A percentile compares a stretch with the other conserved stretches of the same genome.
Conservation (phyloP, 495 filamentous ascomycete genomes). For the Tuber microsphaerosporum region DNA sequence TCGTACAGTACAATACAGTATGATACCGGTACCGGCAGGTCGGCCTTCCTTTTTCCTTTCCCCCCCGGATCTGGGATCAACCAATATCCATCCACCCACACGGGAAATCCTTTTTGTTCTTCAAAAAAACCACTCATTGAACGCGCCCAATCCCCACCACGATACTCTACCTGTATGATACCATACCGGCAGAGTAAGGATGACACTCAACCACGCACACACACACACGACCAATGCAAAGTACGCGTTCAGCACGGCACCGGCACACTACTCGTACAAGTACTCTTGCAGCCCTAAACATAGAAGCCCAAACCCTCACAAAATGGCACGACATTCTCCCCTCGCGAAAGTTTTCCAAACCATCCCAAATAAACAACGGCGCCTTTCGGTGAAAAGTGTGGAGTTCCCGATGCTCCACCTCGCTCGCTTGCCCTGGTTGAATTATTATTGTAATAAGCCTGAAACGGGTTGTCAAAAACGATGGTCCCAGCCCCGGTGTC, state of each 20-base stretch:
- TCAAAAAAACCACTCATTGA: not conserved
- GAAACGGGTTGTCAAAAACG: not conserved
- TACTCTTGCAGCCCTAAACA: too few species aligned
- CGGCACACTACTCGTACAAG: too few species aligned
- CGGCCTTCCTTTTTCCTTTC: not conserved
- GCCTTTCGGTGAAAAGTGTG: not conserved
- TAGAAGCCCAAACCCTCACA: not conserved
- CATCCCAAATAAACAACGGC: not conserved
- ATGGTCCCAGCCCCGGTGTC: not conserved
- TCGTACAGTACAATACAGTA: too few species aligned
- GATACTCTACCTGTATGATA: too few species aligned
- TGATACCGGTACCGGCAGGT: not conserved
- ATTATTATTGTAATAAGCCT: not conserved
- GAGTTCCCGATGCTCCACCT: not conserved
- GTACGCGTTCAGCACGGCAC: too few species aligned
- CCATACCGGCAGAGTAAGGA: too few species aligned
- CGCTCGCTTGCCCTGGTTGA: not conserved
- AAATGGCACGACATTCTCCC: not conserved
- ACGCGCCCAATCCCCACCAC: not conserved
- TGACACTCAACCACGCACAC: too few species aligned
- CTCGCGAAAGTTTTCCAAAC: not conserved
- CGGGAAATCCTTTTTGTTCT: not conserved
- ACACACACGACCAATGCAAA: too few species aligned
- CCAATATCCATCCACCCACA: not conserved
- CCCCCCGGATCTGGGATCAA: not conserved